Evolutionary conservation across 306 rosid genomes (phyloP).

Genomic region (Gastrolobium villosum): DNA sequence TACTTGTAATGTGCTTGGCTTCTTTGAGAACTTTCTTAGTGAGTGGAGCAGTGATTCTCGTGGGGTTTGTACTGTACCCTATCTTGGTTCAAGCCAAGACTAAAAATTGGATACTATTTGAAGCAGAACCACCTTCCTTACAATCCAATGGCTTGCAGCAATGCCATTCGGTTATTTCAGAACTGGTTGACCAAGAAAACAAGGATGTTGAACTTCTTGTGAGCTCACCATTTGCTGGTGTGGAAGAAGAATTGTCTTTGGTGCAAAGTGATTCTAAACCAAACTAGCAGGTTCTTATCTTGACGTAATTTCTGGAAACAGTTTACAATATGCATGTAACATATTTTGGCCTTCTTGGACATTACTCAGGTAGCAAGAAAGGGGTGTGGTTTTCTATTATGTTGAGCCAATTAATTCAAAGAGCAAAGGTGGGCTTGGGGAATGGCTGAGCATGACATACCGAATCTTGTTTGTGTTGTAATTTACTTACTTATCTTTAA

Average conservation of each 20-base stretch:
- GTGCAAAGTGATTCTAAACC: slow-evolving; percentile 51
- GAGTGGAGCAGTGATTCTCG: slow-evolving; percentile 61
- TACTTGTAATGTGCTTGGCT: slow-evolving; percentile 92
- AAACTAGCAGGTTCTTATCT: slow-evolving; percentile 43
- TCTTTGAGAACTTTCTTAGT: slow-evolving; percentile 72
- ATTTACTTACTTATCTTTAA: background rate
- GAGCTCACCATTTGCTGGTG: slow-evolving; percentile 43
- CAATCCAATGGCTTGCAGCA: slow-evolving; percentile 50
- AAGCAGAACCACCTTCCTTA: slow-evolving; percentile 49
- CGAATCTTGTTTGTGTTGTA: slow-evolving; percentile 35
- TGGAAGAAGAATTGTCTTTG: slow-evolving; percentile 55
- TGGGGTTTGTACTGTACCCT: slow-evolving; percentile 77
- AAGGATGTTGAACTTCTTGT: slow-evolving; percentile 62
- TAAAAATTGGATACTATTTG: slow-evolving; percentile 60
- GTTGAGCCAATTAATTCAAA: background rate
- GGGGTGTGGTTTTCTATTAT: slow-evolving; percentile 3
- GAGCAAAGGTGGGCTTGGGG: background rate
- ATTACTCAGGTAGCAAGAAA: slow-evolving; percentile 20
- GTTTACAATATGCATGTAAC: background rate
- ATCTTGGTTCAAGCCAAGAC: slow-evolving; percentile 66
- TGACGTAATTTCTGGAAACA: slow-evolving; percentile 2
- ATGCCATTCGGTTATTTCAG: slow-evolving; percentile 46
- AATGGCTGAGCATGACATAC: slow-evolving; percentile 1
- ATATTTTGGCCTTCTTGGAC: background rate
- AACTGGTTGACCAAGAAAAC: slow-evolving; percentile 48